Base-by-base conservation (phyloP, 306 rosid genomes). In the Sesbania bispinosa region DNA sequence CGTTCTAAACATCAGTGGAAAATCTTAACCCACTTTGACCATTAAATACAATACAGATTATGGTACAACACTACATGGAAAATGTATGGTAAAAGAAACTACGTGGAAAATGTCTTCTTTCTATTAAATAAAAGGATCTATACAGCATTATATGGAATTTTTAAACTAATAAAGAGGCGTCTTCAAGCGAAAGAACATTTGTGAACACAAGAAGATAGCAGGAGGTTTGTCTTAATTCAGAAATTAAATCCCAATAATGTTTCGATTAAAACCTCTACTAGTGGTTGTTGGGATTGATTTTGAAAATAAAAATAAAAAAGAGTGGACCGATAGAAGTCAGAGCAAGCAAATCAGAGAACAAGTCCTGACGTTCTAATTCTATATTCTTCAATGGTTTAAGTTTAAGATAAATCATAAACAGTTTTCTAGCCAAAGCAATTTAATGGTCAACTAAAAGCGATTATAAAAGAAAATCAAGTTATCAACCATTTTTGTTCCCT, bases 21-120 rank as follows among this genome's bases (percentile, higher is more conserved):
- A 81, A 58, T 77, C 26, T 50, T 13, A 65, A 42, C 46, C 27
- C 15, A 55, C 24, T 73, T 67, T 74, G 73, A 82, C 69, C 59
- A 46, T 35, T 27, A 15, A 24, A 65, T 71, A 58, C 72, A 73
- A 42, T 45, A 67, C 5, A 30, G 21, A 55, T 50, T 41, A 7
- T 52, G 4, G 23, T 35, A 55, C 26, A 75, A 61, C 26, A 51
- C 61, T 43, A n/a, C 59, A 9, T 15, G 65, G 79, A 72, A 81
- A 59, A 11, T 43, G 48, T 23, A 4, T 13, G 9, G 16, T 13
- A 30, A 11, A 38, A 54, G 79, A 81, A 81, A 66, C 53, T 59
- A 6, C 77, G 30, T 32, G 78, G 79, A 67, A 81, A 59, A 16
- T 45, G 24, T 21, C 53, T 41, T 38, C 2, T 15, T 61, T 47